phyloP scores from a whole-genome alignment of 805 yeast genomes.

The Hanseniaspora lindneri region DNA sequence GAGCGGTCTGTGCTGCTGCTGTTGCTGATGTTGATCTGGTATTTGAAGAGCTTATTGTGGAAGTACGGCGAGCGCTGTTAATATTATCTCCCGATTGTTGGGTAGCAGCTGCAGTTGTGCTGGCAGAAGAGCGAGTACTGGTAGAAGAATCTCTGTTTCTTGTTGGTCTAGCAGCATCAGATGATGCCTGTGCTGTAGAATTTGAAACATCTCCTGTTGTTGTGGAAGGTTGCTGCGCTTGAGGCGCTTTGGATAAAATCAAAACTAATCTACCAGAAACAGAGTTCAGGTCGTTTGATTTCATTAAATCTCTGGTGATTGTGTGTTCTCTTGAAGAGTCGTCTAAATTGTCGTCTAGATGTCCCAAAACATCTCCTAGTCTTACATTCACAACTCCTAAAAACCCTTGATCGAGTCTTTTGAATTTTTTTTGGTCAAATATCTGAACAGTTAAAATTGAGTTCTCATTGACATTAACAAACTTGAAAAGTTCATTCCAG shows the following conservation, averaged over 20 bases:
- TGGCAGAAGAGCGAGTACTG: not conserved
- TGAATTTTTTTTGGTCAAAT: slow-evolving; percentile 93
- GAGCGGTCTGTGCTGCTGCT: slow-evolving; percentile 16
- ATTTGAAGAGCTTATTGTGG: slow-evolving; percentile 20
- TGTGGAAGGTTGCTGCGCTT: not conserved
- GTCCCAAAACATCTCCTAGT: slow-evolving; percentile 59
- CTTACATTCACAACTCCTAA: slow-evolving; percentile 89
- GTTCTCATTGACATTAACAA: slow-evolving; percentile 60
- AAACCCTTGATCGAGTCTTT: slow-evolving; percentile 96
- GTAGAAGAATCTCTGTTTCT: not conserved
- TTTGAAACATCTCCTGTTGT: not conserved
- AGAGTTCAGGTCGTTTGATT: slow-evolving; percentile 79
- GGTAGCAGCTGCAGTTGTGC: not conserved
- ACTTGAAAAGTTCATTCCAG: slow-evolving; percentile 88
- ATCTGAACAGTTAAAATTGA: slow-evolving; percentile 85
- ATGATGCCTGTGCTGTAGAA: not conserved
- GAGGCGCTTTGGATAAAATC: slow-evolving; percentile 39
- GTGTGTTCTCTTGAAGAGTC: slow-evolving; percentile 51
- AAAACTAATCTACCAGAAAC: slow-evolving; percentile 89
- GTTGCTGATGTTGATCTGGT: slow-evolving; percentile 23
- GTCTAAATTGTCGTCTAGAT: slow-evolving; percentile 38
- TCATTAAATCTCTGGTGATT: slow-evolving; percentile 80
- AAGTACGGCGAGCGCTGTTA: slow-evolving; percentile 16
- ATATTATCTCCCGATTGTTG: no score
- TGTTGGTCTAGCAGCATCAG: not conserved